Base-by-base conservation (phyloP, 108 stramenopile species). In the Pseudonitzschia delicatissima region DNA sequence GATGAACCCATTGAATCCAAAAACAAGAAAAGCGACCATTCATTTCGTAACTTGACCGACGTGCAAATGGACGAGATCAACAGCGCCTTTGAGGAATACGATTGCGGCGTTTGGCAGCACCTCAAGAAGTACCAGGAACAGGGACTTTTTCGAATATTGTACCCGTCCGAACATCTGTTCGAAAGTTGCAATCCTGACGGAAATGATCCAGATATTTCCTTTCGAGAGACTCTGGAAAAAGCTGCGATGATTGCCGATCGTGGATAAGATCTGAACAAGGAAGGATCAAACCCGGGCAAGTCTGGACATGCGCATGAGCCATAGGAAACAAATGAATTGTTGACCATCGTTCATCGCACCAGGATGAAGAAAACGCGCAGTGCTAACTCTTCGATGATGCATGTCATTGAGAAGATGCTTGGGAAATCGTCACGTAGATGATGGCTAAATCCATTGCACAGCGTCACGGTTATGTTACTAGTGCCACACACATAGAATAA, bases 21-120 rank as follows among this genome's bases (percentile, higher is more conserved):
- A 33, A 55, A 55, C 17, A 32, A 31, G 11, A 55, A 55, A 27
- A 1, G 3, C 15, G 53, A 55, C 31, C 29, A 3, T 3, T 13
- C 9, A 8, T 27, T 31, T 31, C 53, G 28, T 26, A 26, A 42
- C 20, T 6, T 61, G 2, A 61, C 60, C 0, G 39, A 42, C 5
- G 31, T 26, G 5, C 33, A 39, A 36, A 4, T 61, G 1, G 8
- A 23, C 5, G 37, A 21, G 4, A 42, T 61, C 20, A 37, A 61
- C 8, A 3, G 1, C 0, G 15, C 6, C 5, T 5, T 61, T 20
- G 8, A 15, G 3, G 21, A 18, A 3, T 61, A 61, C 32, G 60
- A 61, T 36, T 61, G 60, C 21, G 35, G 27, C 20, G 53, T 55
- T 5, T 55, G 53, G 53, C 28, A 55, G 17, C 12, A 55, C 32